phyloP scores from a whole-genome alignment of 202 grass and related monocot genomes.

The Dendrocalamus latiflorus region DNA sequence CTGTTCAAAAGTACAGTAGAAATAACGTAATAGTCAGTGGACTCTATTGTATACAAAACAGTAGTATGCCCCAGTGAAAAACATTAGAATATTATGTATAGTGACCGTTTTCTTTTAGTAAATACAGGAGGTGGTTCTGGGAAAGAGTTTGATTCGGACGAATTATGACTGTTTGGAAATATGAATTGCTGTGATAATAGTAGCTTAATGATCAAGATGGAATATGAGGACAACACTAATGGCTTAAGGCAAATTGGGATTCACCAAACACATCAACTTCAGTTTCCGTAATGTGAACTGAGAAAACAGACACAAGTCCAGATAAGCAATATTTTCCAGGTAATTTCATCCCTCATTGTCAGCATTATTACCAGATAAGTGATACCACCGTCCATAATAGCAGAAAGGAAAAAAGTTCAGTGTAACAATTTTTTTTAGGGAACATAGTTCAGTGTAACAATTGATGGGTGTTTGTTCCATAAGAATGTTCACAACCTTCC shows the following conservation, averaged over 20 bases:
- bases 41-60: neutral
- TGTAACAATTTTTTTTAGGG: no score
- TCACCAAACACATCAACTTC: neutral
- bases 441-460: neutral
- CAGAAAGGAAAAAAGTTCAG: neutral
- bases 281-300: neutral
- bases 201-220: neutral
- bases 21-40: neutral
- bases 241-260: neutral
- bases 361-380: neutral
- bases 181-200: neutral
- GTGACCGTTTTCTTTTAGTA: neutral
- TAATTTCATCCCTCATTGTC: neutral
- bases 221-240: neutral
- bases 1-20: constrained; percentile 40
- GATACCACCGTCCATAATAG: neutral
- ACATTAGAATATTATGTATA: neutral
- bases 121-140: neutral
- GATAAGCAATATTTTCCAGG: neutral
- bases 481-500: neutral
- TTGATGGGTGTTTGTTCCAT: neutral
- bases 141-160: neutral
- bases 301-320: neutral
- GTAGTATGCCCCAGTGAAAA: neutral
- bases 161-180: neutral